phyloP scores from a whole-genome alignment of 495 filamentous ascomycete genomes.

The Darksidea phi region DNA sequence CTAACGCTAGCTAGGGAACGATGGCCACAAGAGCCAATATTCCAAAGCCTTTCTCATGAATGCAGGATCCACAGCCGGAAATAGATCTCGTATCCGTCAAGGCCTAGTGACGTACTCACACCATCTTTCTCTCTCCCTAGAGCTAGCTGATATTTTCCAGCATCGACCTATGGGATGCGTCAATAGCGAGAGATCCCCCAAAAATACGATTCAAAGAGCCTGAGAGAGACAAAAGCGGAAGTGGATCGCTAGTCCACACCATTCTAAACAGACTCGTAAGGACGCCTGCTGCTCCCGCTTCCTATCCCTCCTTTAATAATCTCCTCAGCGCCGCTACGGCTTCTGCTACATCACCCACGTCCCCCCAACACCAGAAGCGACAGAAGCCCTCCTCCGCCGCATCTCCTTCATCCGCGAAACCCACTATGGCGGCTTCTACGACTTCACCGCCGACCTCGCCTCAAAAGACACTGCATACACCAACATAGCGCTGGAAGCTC shows the following conservation, averaged over 20 bases:
- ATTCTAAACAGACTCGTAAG: conserved; percentile 18
- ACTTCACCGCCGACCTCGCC: conserved; percentile 84
- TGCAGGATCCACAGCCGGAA: neutral
- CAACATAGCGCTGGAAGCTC: conserved; percentile 66
- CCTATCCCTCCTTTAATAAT: conserved; percentile 7
- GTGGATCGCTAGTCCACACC: neutral
- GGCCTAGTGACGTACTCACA: conserved; percentile 11
- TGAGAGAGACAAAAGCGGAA: neutral
- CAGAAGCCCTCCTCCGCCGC: conserved; percentile 66
- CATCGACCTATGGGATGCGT: conserved; percentile 9
- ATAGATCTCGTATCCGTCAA: conserved; percentile 18
- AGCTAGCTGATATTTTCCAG: neutral
- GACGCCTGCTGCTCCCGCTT: neutral
- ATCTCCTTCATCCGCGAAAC: conserved; percentile 82
- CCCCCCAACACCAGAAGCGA: conserved; percentile 59
- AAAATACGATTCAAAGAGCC: neutral
- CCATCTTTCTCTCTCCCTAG: neutral
- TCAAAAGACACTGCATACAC: conserved; percentile 95
- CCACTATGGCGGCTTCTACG: conserved; percentile 94
- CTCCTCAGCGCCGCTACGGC: conserved; percentile 54
- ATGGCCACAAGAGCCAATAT: conserved; percentile 41
- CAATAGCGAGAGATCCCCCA: neutral
- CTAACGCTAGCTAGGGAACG: conserved; percentile 32
- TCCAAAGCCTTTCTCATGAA: conserved; percentile 17
- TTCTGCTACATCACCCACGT: conserved; percentile 69